phyloP scores from a whole-genome alignment of 2,329 filamentous ascomycete species.

The Aspergillus neoniger region DNA sequence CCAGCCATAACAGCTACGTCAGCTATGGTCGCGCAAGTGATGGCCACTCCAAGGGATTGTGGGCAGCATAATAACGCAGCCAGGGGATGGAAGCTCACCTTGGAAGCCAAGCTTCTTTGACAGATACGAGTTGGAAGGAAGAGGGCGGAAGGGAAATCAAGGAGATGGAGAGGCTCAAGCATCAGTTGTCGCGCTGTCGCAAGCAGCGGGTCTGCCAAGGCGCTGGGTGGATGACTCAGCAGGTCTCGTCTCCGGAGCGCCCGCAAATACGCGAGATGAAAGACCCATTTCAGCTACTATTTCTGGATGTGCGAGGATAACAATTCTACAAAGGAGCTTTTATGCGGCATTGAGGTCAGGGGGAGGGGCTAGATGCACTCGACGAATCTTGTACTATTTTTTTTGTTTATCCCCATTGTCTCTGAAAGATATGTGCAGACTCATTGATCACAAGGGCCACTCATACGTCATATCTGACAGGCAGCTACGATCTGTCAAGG shows the following conservation, averaged over 20 bases:
- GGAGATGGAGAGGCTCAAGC: slow-evolving; percentile 22
- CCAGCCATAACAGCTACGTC: slow-evolving; percentile 6
- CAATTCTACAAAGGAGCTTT: background rate
- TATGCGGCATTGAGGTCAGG: background rate
- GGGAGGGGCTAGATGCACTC: background rate
- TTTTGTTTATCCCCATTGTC: no score
- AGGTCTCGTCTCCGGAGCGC: background rate
- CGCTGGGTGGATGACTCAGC: slow-evolving; percentile 30
- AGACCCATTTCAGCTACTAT: background rate
- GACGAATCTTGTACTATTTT: background rate
- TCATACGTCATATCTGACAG: slow-evolving; percentile 1
- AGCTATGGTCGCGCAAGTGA: slow-evolving; percentile 10
- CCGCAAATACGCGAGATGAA: background rate
- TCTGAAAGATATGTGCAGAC: background rate
- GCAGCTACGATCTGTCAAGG: slow-evolving; percentile 1
- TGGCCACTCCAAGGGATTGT: background rate
- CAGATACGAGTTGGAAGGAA: slow-evolving; percentile 9
- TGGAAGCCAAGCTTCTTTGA: slow-evolving; percentile 1
- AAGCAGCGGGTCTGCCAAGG: slow-evolving; percentile 40
- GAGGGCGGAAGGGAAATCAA: slow-evolving; percentile 20
- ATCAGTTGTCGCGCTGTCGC: slow-evolving; percentile 31
- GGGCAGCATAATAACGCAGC: background rate
- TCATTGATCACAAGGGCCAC: background rate
- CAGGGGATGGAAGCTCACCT: slow-evolving; percentile 1
- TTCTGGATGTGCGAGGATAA: no score